Evolutionary conservation across 2,329 filamentous ascomycete species (phyloP).

Genomic region (Metarhizium humberi): DNA sequence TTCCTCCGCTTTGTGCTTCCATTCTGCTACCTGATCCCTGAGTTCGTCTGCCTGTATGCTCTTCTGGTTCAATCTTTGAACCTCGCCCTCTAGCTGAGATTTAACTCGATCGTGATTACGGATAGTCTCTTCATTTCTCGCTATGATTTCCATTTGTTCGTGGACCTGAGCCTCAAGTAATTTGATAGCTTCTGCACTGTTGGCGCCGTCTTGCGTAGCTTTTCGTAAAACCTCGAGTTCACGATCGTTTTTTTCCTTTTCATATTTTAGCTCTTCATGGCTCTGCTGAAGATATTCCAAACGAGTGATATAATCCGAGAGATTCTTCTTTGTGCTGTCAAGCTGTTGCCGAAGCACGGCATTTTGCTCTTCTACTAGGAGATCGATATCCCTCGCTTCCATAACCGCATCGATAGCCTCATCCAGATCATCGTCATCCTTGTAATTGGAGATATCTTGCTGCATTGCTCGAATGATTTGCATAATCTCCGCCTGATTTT

Average conservation of each 20-base stretch:
- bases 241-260: slow-evolving; percentile 48
- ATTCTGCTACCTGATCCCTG: slow-evolving; percentile 50
- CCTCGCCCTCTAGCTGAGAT: slow-evolving; percentile 50
- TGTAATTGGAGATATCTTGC: slow-evolving; percentile 24
- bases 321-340: slow-evolving; percentile 44
- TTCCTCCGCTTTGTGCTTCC: slow-evolving; percentile 48
- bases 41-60: slow-evolving; percentile 41
- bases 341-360: slow-evolving; percentile 40
- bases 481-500: slow-evolving; percentile 35
- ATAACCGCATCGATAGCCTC: slow-evolving; percentile 29
- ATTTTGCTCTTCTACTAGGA: slow-evolving; percentile 48
- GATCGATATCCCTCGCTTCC: slow-evolving; percentile 41
- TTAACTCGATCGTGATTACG: slow-evolving; percentile 23
- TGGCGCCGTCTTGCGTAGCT: slow-evolving; percentile 41
- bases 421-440: slow-evolving; percentile 29
- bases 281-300: slow-evolving; percentile 51
- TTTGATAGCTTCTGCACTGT: slow-evolving; percentile 41
- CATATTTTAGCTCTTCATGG: slow-evolving; percentile 55
- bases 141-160: slow-evolving; percentile 64
- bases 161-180: slow-evolving; percentile 47
- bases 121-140: slow-evolving; percentile 49
- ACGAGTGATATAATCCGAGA: slow-evolving; percentile 49
- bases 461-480: slow-evolving; percentile 34
- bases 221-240: slow-evolving; percentile 42
- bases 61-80: slow-evolving; percentile 35